Percentiles rank a stretch among this genome's conserved stretches.
Evolutionary conservation across 2,329 filamentous ascomycete species (phyloP).

Genomic region (Aurifilum marmelostoma): DNA sequence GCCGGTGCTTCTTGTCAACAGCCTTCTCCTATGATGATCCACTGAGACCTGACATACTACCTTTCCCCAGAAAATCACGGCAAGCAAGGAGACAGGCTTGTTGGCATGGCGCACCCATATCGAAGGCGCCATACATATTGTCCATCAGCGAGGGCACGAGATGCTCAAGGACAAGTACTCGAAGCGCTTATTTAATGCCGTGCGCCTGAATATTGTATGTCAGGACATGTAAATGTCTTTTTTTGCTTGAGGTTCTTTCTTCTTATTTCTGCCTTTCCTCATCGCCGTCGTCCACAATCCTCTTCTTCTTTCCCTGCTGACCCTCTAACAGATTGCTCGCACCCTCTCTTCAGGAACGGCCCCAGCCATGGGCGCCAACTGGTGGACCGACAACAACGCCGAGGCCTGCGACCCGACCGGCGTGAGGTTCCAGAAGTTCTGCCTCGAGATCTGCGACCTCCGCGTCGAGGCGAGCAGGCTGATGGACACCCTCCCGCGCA

Average conservation of each 20-base stretch:
- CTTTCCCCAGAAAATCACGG: constrained; percentile 47
- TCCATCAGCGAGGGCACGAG: constrained; percentile 59
- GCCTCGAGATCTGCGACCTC: constrained; percentile 57
- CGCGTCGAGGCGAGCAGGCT: constrained; percentile 56
- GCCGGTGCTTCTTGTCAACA: no score
- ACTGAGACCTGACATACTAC: no score
- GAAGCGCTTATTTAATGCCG: constrained; percentile 59
- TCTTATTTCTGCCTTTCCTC: neutral
- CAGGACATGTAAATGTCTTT: no score
- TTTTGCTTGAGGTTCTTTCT: no score
- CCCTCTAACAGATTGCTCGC: constrained; percentile 49
- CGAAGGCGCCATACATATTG: constrained; percentile 63
- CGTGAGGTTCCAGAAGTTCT: constrained; percentile 51
- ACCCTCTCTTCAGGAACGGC: constrained; percentile 56
- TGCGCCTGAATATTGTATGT: constrained; percentile 59
- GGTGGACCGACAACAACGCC: constrained; percentile 61
- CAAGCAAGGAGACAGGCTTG: constrained; percentile 56
- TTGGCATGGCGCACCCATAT: constrained; percentile 65
- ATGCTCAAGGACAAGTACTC: constrained; percentile 58
- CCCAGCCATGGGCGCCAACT: constrained; percentile 58
- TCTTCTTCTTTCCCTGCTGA: neutral
- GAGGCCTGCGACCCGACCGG: constrained; percentile 52
- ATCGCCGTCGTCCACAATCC: no score
- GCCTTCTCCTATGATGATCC: no score
- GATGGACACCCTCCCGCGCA: constrained; percentile 50